A percentile compares a stretch with the other conserved stretches of the same genome.
Evolutionary conservation across 352 stramenopile genomes (phyloP).

Genomic region (Phytophthora hybrid): DNA sequence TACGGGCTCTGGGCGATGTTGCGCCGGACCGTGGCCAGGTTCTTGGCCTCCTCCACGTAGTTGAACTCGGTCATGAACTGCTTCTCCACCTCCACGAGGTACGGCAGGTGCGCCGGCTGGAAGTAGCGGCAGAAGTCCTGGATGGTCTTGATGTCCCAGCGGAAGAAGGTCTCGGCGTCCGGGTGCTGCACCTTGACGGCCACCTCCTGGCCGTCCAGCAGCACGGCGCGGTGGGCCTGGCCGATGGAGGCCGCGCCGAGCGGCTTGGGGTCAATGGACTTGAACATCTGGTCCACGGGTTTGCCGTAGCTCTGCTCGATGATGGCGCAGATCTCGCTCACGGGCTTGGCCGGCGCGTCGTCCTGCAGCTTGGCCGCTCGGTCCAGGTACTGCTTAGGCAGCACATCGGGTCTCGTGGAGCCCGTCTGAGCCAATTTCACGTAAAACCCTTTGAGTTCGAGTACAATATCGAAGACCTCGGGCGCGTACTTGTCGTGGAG

Average conservation of each 20-base stretch:
- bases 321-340: slow-evolving; percentile 79
- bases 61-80: slow-evolving; percentile 99
- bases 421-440: slow-evolving; percentile 88
- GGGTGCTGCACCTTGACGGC: slow-evolving; percentile 95
- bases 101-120: slow-evolving; percentile 94
- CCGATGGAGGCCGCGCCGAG: slow-evolving; percentile 86
- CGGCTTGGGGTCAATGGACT: slow-evolving; percentile 69
- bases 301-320: slow-evolving; percentile 80
- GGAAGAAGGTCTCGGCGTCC: slow-evolving; percentile 94
- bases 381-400: slow-evolving; percentile 84
- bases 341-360: slow-evolving; percentile 76
- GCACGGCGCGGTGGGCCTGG: slow-evolving; percentile 80
- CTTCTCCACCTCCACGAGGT: slow-evolving; percentile 96
- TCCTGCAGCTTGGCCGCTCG: slow-evolving; percentile 81
- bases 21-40: slow-evolving; percentile 86
- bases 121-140: slow-evolving; percentile 96
- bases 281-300: slow-evolving; percentile 63
- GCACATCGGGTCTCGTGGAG: slow-evolving; percentile 82
- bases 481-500: slow-evolving; percentile 83
- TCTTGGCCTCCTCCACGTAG: slow-evolving; percentile 93
- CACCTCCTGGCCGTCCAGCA: slow-evolving; percentile 77
- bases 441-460: slow-evolving; percentile 90
- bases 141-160: slow-evolving; percentile 97
- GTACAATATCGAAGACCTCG: slow-evolving; percentile 83
- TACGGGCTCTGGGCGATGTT: slow-evolving; percentile 92